phyloP scores from a whole-genome alignment of 495 filamentous ascomycete species.

The Daldinia grandis region DNA sequence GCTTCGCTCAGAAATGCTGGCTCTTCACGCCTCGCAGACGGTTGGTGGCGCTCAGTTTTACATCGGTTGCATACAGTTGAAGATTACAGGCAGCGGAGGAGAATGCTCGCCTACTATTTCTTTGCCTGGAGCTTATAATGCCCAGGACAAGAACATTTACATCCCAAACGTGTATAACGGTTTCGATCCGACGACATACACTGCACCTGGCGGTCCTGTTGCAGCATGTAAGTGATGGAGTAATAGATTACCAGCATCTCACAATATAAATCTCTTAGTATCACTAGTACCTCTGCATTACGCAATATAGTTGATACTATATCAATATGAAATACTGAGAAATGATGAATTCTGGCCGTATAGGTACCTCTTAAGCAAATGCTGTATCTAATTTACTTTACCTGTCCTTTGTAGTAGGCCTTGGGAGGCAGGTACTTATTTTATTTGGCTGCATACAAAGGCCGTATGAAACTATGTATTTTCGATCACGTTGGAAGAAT shows the following conservation, averaged over 20 bases:
- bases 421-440: neutral
- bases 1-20: slow-evolving; percentile 48
- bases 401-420: neutral
- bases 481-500: no score
- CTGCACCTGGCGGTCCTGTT: slow-evolving; percentile 44
- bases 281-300: no score
- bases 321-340: neutral
- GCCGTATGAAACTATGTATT: neutral
- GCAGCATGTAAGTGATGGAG: slow-evolving; percentile 34
- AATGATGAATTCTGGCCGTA: neutral
- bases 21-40: slow-evolving; percentile 39
- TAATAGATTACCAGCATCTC: neutral
- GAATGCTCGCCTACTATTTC: slow-evolving; percentile 44
- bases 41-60: slow-evolving; percentile 36
- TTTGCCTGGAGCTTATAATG: slow-evolving; percentile 44
- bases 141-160: slow-evolving; percentile 45
- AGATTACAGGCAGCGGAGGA: slow-evolving; percentile 43
- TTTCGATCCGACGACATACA: slow-evolving; percentile 45
- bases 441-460: neutral
- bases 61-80: slow-evolving; percentile 41
- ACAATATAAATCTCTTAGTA: no score
- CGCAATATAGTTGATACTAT: neutral
- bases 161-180: slow-evolving; percentile 46
- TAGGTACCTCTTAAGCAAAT: neutral
- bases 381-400: neutral